Evolutionary conservation across 208 protist species (phyloP).

Genomic region (Trypanosoma platydactyli): DNA sequence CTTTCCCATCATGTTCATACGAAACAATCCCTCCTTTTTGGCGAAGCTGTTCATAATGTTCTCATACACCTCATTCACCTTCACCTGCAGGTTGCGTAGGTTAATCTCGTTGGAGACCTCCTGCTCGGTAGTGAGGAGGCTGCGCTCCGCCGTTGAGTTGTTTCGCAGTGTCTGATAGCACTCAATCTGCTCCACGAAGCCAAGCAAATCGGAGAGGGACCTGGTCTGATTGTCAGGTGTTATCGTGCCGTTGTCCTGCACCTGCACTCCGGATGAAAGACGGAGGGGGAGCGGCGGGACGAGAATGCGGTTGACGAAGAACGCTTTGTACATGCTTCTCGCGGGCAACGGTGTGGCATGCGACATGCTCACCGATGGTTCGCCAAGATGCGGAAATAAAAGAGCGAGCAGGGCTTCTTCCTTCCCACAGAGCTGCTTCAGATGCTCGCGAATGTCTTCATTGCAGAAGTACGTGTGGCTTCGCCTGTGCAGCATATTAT

Average conservation of each 20-base stretch:
- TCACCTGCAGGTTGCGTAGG: conserved; percentile 81
- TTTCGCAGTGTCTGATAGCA: conserved; percentile 69
- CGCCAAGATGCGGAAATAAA: conserved; percentile 81
- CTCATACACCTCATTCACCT: conserved; percentile 82
- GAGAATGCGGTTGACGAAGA: conserved; percentile 87
- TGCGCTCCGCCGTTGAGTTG: conserved; percentile 55
- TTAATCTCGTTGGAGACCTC: conserved; percentile 81
- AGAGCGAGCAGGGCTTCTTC: conserved; percentile 61
- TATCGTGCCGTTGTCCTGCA: conserved; percentile 63
- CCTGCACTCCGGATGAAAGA: conserved; percentile 76
- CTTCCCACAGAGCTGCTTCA: conserved; percentile 80
- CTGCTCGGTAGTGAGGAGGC: conserved; percentile 44
- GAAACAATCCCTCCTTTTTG: conserved; percentile 99
- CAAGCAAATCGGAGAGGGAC: conserved; percentile 67
- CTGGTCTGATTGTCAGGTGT: conserved; percentile 67
- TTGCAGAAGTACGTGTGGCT: conserved; percentile 72
- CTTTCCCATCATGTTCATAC: conserved; percentile 99
- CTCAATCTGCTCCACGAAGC: conserved; percentile 85
- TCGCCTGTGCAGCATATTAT: conserved; percentile 60
- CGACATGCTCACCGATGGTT: conserved; percentile 61
- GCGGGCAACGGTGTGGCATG: conserved; percentile 52
- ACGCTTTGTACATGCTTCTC: conserved; percentile 71
- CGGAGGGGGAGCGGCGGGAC: conserved; percentile 83
- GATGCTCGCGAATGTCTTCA: conserved; percentile 61
- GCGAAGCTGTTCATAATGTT: conserved; percentile 92